A percentile compares a stretch with the other conserved stretches of the same genome.
Conservation (phyloP, 2,329 filamentous ascomycete genomes). For the Calcarisporium arbuscula region DNA sequence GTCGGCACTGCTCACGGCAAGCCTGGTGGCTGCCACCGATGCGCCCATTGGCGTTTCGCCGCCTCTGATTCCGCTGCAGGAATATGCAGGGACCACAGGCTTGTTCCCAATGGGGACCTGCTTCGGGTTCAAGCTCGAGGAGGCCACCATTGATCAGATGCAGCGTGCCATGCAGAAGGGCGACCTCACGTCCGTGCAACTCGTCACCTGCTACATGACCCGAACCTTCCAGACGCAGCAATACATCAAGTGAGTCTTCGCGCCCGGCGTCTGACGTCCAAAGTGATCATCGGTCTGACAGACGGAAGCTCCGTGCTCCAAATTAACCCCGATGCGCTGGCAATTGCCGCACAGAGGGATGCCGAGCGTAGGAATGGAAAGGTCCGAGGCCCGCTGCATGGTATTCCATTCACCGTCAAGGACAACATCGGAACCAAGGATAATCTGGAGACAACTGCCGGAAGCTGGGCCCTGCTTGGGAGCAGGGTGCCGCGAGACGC, state of each 20-base stretch:
- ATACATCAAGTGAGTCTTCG: conserved; percentile 51
- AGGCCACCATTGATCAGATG: conserved; percentile 63
- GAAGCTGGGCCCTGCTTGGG: conserved; percentile 60
- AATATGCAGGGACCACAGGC: conserved; percentile 27
- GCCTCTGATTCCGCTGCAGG: conserved; percentile 26
- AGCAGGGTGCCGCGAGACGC: conserved; percentile 63
- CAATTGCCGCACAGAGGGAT: conserved; percentile 56
- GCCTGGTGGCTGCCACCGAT: conserved; percentile 1
- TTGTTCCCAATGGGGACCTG: conserved; percentile 60
- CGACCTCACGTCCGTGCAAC: conserved; percentile 48
- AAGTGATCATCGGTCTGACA: background rate
- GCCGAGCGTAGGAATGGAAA: conserved; percentile 49
- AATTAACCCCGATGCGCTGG: conserved; percentile 59
- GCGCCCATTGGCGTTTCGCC: conserved; percentile 18
- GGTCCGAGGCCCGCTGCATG: conserved; percentile 62
- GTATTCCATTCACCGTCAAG: conserved; percentile 70
- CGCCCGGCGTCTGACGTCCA: background rate
- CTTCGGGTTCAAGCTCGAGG: conserved; percentile 54
- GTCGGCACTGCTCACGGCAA: conserved; percentile 4
- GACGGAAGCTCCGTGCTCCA: conserved; percentile 50
- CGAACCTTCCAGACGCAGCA: conserved; percentile 55
- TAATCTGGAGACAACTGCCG: conserved; percentile 68
- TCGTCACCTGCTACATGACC: conserved; percentile 57
- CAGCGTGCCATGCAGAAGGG: conserved; percentile 51
- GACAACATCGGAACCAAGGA: conserved; percentile 67